These are phyloP conservation scores for Echium plantagineum DNA, from an alignment of 257 asterid genomes.

Conservation along the genomic window DNA sequence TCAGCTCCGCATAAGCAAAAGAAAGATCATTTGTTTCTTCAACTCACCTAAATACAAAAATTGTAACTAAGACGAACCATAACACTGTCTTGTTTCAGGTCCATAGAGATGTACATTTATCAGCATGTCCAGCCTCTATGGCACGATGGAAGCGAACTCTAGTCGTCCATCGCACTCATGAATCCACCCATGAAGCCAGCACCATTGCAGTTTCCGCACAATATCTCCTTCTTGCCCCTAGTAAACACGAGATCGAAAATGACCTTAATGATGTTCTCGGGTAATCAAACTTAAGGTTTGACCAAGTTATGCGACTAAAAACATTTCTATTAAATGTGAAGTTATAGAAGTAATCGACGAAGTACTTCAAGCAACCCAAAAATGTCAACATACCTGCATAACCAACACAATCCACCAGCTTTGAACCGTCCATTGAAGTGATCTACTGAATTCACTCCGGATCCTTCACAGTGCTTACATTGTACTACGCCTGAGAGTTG, in stretches of 20 bases:
- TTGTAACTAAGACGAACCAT: neutral
- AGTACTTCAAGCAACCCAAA: neutral
- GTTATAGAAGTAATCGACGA: neutral
- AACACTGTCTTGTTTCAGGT: neutral
- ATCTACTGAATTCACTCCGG: constrained; percentile 59
- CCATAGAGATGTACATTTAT: neutral
- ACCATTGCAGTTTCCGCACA: constrained; percentile 84
- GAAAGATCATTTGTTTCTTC: neutral
- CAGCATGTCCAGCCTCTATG: neutral
- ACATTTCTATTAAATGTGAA: neutral
- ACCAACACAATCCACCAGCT: constrained; percentile 86
- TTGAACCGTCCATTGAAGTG: constrained; percentile 86
- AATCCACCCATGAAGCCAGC: constrained; percentile 94
- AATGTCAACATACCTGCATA: constrained; percentile 53
- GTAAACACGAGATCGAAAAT: neutral
- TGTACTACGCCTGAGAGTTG: constrained; percentile 34
- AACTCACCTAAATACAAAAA: neutral
- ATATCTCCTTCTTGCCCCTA: constrained; percentile 75
- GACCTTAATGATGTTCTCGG: neutral
- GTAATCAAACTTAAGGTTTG: neutral
- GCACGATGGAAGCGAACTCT: constrained; percentile 1
- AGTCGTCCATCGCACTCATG: constrained; percentile 59
- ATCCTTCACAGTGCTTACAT: constrained; percentile 69
- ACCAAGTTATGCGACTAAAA: neutral
- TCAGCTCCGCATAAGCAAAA: neutral